These are phyloP conservation scores for Boletus rufocinnamomeus DNA, from an alignment of 768 basidiomycete genomes.

Conservation along the genomic window DNA sequence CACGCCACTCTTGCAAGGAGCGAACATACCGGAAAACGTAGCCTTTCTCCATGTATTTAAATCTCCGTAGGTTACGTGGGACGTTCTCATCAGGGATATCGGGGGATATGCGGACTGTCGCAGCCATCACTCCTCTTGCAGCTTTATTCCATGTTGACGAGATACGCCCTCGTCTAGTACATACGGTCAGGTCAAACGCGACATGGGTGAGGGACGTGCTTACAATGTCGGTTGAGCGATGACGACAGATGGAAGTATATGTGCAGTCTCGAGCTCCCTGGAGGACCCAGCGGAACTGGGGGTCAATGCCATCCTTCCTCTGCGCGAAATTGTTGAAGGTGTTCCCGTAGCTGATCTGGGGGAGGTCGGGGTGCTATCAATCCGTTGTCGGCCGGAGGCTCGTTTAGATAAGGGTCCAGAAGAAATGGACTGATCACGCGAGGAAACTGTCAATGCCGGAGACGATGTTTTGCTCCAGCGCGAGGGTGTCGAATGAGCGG, in stretches of 20 bases:
- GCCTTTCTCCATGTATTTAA: conserved; percentile 54
- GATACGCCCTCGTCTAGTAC: conserved; percentile 27
- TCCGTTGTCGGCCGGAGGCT: conserved; percentile 4
- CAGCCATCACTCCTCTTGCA: conserved; percentile 30
- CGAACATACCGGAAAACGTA: conserved; percentile 49
- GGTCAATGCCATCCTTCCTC: conserved; percentile 1
- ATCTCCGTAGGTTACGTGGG: conserved; percentile 44
- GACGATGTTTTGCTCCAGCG: conserved; percentile 13
- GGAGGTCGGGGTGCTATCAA: conserved; percentile 8
- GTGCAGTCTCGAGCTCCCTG: neutral
- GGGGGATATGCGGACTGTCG: conserved; percentile 36
- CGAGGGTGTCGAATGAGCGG: conserved; percentile 7
- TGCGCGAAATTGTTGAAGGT: conserved; percentile 8
- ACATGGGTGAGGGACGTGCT: neutral
- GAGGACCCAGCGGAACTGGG: conserved; percentile 20
- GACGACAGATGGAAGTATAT: conserved; percentile 20
- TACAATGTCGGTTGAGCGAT: conserved; percentile 27
- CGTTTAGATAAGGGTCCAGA: conserved; percentile 12
- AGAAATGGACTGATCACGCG: conserved; percentile 20
- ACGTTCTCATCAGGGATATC: conserved; percentile 39
- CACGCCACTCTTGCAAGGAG: conserved; percentile 1
- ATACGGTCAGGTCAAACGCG: conserved; percentile 4
- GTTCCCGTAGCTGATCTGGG: conserved; percentile 4
- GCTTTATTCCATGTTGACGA: conserved; percentile 35
- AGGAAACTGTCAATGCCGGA: conserved; percentile 10